A percentile compares a stretch with the other conserved stretches of the same genome.
phyloP scores from a whole-genome alignment of 192 early-diverging fungal species.

The Podila verticillata region DNA sequence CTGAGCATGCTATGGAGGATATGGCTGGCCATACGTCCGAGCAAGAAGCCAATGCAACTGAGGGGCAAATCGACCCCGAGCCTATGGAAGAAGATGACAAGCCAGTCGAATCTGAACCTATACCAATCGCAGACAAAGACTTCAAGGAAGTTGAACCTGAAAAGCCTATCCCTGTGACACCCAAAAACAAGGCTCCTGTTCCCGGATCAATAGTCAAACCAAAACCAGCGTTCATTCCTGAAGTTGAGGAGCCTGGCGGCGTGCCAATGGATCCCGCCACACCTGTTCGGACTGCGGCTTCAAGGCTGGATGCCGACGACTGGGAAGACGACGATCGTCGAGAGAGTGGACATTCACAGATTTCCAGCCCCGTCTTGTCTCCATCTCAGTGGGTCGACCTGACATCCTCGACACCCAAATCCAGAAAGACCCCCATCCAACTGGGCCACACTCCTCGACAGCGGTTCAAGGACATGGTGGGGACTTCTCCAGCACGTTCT shows the following conservation, averaged over 20 bases:
- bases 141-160: too few species aligned
- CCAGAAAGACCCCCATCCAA: neutral
- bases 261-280: neutral
- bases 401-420: neutral
- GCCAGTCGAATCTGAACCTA: too few species aligned
- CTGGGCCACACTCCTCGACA: neutral
- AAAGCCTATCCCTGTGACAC: too few species aligned
- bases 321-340: slow-evolving; percentile 1
- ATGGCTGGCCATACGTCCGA: too few species aligned
- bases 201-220: neutral
- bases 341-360: slow-evolving; percentile 1
- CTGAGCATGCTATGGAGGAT: neutral
- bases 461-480: neutral
- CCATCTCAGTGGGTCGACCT: neutral
- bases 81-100: too few species aligned
- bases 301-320: neutral
- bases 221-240: neutral
- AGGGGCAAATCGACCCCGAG: too few species aligned
- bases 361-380: neutral
- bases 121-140: too few species aligned
- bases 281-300: slow-evolving; percentile 2
- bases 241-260: neutral
- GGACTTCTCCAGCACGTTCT: neutral
- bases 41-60: too few species aligned
- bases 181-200: neutral